phyloP scores from a whole-genome alignment of 2,329 filamentous ascomycete genomes.

The Aureobasidium lini region DNA sequence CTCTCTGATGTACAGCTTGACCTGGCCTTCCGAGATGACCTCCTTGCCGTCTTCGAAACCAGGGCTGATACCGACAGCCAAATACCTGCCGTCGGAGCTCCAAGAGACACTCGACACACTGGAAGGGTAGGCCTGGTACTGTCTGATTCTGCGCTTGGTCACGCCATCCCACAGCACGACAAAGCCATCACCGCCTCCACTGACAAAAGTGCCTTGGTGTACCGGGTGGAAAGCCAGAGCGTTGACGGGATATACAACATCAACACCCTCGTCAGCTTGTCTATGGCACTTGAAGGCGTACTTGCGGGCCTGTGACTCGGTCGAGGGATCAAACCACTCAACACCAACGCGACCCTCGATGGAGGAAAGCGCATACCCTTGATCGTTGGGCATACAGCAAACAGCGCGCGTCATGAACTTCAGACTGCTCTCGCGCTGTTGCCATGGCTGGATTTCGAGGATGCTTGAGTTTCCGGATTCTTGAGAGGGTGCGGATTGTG shows the following conservation, averaged over 20 bases:
- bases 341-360: slow-evolving; percentile 96
- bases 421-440: slow-evolving; percentile 84
- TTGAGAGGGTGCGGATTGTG: slow-evolving; percentile 32
- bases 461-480: slow-evolving; percentile 22
- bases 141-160: slow-evolving; percentile 79
- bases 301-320: slow-evolving; percentile 81
- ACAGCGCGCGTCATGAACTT: slow-evolving; percentile 94
- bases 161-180: slow-evolving; percentile 92
- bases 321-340: slow-evolving; percentile 91
- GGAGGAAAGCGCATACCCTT: slow-evolving; percentile 82
- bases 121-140: slow-evolving; percentile 77
- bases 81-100: slow-evolving; percentile 64
- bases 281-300: slow-evolving; percentile 99
- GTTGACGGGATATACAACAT: slow-evolving; percentile 88
- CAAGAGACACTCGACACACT: slow-evolving; percentile 74
- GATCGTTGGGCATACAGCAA: slow-evolving; percentile 93
- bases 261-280: slow-evolving; percentile 57
- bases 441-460: slow-evolving; percentile 61
- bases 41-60: slow-evolving; percentile 85
- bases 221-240: slow-evolving; percentile 80
- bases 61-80: slow-evolving; percentile 75
- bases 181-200: slow-evolving; percentile 80
- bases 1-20: slow-evolving; percentile 75
- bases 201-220: slow-evolving; percentile 70
- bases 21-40: slow-evolving; percentile 61